Evolutionary conservation across 2,329 filamentous ascomycete genomes (phyloP).

Genomic region (Paecilomyces niveus): DNA sequence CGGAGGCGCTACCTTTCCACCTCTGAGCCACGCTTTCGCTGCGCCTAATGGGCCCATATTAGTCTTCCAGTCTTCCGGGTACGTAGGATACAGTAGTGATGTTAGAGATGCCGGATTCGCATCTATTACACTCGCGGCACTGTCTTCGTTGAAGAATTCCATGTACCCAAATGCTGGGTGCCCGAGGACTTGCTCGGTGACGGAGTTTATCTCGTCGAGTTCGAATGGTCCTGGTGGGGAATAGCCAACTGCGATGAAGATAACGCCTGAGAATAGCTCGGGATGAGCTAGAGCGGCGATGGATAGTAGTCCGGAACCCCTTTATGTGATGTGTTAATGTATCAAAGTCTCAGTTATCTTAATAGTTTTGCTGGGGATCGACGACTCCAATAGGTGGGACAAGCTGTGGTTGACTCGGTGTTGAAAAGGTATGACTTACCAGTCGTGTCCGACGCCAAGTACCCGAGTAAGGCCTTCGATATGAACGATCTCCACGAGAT

Average conservation of each 20-base stretch:
- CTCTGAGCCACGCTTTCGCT: constrained; percentile 2
- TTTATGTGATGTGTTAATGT: background rate
- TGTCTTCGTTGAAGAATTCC: constrained; percentile 5
- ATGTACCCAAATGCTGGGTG: constrained; percentile 1
- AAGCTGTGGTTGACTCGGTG: too few relatives aligned
- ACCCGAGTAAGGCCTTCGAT: constrained; percentile 13
- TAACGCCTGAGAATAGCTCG: constrained; percentile 1
- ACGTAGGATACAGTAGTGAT: background rate
- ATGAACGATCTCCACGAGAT: constrained; percentile 29
- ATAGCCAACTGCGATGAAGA: constrained; percentile 3
- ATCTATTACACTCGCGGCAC: background rate
- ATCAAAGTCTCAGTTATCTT: background rate
- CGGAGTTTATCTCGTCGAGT: background rate
- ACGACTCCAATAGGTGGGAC: too few relatives aligned
- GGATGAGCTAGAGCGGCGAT: background rate
- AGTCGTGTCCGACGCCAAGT: constrained; percentile 19
- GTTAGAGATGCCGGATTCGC: background rate
- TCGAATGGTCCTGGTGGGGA: background rate
- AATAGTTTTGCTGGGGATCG: too few relatives aligned
- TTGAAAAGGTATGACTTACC: too few relatives aligned
- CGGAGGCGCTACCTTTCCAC: constrained; percentile 2
- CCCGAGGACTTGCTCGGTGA: constrained; percentile 1
- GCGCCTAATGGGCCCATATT: background rate
- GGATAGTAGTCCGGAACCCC: constrained; percentile 1
- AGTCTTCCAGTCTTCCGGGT: background rate